Evolutionary conservation across 176 grass and related monocot species (phyloP).

Genomic region (Juncus effusus): DNA sequence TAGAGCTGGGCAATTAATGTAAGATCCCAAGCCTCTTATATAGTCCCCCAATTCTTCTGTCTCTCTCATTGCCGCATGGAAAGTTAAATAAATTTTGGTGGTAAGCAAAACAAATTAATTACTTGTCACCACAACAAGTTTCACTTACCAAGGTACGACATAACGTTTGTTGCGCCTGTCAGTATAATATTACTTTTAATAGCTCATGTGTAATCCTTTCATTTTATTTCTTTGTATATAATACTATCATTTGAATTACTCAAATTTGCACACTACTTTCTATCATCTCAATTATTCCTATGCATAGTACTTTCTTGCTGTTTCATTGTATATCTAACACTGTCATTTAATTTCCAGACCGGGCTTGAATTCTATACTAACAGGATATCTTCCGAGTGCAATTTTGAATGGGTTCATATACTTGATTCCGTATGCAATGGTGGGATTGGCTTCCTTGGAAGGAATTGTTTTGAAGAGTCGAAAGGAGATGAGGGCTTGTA

Average conservation of each 20-base stretch:
- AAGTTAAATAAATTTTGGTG: conserved; percentile 6
- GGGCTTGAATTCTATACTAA: conserved; percentile 64
- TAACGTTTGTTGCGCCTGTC: too few species aligned
- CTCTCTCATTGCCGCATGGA: not conserved
- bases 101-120: too few species aligned
- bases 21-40: conserved; percentile 7
- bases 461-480: conserved; percentile 57
- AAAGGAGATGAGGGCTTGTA: conserved; percentile 75
- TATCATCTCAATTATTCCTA: not conserved
- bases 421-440: conserved; percentile 73
- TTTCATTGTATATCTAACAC: too few species aligned
- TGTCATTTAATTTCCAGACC: conserved; percentile 50
- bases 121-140: too few species aligned
- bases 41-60: too few species aligned
- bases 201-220: too few species aligned
- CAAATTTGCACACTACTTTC: not conserved
- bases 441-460: conserved; percentile 64
- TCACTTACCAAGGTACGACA: too few species aligned
- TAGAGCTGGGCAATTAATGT: conserved; percentile 81
- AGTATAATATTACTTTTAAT: too few species aligned
- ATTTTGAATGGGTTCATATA: conserved; percentile 89
- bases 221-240: too few species aligned
- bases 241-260: too few species aligned
- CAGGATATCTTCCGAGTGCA: conserved; percentile 74
- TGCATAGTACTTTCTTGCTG: too few species aligned